Evolutionary conservation across 768 basidiomycete species (phyloP).

Genomic region (Lactarius tabidus): DNA sequence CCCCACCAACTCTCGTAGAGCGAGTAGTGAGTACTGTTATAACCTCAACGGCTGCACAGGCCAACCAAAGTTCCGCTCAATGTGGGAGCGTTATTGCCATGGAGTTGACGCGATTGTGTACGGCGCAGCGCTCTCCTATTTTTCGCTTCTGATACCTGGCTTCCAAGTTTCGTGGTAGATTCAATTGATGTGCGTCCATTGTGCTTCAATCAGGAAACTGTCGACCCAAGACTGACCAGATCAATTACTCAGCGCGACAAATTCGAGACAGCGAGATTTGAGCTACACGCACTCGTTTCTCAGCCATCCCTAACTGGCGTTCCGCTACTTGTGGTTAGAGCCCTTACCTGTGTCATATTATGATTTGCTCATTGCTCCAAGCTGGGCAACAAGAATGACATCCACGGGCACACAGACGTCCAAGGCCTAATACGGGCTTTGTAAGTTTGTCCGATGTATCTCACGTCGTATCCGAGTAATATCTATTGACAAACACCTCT

Average conservation of each 20-base stretch:
- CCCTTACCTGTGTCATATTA: background rate
- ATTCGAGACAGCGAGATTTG: constrained; percentile 79
- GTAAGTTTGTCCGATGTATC: constrained; percentile 40
- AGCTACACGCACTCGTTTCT: constrained; percentile 73
- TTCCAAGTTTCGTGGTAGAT: constrained; percentile 85
- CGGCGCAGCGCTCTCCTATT: constrained; percentile 29
- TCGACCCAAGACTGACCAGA: background rate
- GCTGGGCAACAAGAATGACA: constrained; percentile 93
- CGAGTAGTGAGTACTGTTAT: background rate
- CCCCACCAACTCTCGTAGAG: background rate
- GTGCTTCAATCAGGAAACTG: background rate
- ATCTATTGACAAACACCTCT: background rate
- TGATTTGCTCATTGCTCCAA: constrained; percentile 29
- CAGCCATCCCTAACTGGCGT: constrained; percentile 65
- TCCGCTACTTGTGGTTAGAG: constrained; percentile 75
- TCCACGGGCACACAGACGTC: constrained; percentile 69
- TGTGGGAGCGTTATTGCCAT: constrained; percentile 94
- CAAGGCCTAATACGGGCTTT: constrained; percentile 79
- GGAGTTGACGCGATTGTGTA: constrained; percentile 92
- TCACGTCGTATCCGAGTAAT: background rate
- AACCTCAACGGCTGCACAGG: constrained; percentile 39
- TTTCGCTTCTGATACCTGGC: background rate
- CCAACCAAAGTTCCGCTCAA: constrained; percentile 89
- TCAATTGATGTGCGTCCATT: constrained; percentile 67
- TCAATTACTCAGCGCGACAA: constrained; percentile 57